Conservation (phyloP, 2,329 filamentous ascomycete genomes). For the Curvularia lunata region DNA sequence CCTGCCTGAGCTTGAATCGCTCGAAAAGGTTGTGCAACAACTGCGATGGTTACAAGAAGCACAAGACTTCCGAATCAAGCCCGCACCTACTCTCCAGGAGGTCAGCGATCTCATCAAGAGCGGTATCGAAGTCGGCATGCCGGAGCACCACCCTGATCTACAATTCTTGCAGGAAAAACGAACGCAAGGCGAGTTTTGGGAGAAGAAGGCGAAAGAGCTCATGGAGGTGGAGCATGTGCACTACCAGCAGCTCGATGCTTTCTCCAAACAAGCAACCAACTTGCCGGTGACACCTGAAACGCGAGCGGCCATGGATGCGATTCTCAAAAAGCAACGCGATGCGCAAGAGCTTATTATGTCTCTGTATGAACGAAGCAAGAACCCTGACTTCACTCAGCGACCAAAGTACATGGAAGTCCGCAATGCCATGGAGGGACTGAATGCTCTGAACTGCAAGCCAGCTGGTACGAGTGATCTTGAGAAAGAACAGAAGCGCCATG, state of each 20-base stretch:
- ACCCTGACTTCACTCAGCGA: slow-evolving; percentile 76
- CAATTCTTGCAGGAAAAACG: slow-evolving; percentile 77
- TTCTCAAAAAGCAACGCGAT: slow-evolving; percentile 93
- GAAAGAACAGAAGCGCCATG: slow-evolving; percentile 90
- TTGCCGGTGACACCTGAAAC: slow-evolving; percentile 85
- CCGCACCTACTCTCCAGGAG: slow-evolving; percentile 73
- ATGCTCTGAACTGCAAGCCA: slow-evolving; percentile 91
- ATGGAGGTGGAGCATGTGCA: slow-evolving; percentile 91
- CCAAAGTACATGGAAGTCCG: slow-evolving; percentile 90
- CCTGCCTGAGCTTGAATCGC: slow-evolving; percentile 81
- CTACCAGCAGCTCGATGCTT: slow-evolving; percentile 90
- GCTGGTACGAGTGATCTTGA: slow-evolving; percentile 90
- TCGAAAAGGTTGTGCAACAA: slow-evolving; percentile 82
- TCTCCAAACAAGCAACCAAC: slow-evolving; percentile 80
- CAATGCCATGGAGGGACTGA: slow-evolving; percentile 84
- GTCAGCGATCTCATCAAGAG: slow-evolving; percentile 80
- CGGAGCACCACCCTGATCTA: slow-evolving; percentile 80
- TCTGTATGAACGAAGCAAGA: slow-evolving; percentile 77
- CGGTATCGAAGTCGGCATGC: slow-evolving; percentile 77
- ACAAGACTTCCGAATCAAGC: slow-evolving; percentile 65
- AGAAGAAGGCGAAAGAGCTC: slow-evolving; percentile 88
- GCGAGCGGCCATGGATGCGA: slow-evolving; percentile 81
- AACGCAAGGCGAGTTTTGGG: slow-evolving; percentile 82
- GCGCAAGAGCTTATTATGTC: slow-evolving; percentile 87
- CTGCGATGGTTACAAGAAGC: slow-evolving; percentile 88